A percentile compares a stretch with the other conserved stretches of the same genome.
Conservation (phyloP, 768 basidiomycete species). For the Tricholoma matsutake region DNA sequence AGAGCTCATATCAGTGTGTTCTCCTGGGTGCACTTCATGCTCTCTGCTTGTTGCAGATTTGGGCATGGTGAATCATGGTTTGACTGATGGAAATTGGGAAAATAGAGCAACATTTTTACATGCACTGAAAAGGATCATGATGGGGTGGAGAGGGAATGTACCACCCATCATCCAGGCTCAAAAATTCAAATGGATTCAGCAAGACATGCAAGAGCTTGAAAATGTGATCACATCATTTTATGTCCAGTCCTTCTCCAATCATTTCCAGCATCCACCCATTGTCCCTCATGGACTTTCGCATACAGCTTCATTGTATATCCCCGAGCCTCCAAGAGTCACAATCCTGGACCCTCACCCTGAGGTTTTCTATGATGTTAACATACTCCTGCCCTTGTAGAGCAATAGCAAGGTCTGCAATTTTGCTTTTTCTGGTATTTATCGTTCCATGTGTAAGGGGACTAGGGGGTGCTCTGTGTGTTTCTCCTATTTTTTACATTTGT, state of each 20-base stretch:
- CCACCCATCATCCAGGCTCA: neutral
- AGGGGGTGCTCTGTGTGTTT: too few species aligned
- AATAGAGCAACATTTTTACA: slow-evolving; percentile 2
- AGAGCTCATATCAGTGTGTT: slow-evolving; percentile 4
- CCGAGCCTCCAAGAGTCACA: neutral
- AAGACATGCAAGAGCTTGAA: slow-evolving; percentile 5
- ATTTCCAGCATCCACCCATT: slow-evolving; percentile 9
- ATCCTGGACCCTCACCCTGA: slow-evolving; percentile 1
- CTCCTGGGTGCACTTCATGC: neutral
- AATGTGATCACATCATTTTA: neutral
- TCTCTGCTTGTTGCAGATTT: slow-evolving; percentile 4
- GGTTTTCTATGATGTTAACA: neutral
- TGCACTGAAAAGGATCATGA: slow-evolving; percentile 1
- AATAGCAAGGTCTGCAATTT: too few species aligned
- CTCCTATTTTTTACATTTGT: too few species aligned
- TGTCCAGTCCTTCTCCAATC: slow-evolving; percentile 8
- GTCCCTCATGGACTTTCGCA: slow-evolving; percentile 6
- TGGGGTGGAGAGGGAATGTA: slow-evolving; percentile 3
- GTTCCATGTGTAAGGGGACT: too few species aligned
- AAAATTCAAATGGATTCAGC: neutral
- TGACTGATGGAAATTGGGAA: neutral
- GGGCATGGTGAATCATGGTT: slow-evolving; percentile 5
- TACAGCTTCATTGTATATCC: neutral
- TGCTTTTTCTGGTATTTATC: too few species aligned
- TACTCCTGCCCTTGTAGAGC: too few species aligned